Conservation (phyloP, 2,329 filamentous ascomycete genomes). For the Apiospora malaysiana region DNA sequence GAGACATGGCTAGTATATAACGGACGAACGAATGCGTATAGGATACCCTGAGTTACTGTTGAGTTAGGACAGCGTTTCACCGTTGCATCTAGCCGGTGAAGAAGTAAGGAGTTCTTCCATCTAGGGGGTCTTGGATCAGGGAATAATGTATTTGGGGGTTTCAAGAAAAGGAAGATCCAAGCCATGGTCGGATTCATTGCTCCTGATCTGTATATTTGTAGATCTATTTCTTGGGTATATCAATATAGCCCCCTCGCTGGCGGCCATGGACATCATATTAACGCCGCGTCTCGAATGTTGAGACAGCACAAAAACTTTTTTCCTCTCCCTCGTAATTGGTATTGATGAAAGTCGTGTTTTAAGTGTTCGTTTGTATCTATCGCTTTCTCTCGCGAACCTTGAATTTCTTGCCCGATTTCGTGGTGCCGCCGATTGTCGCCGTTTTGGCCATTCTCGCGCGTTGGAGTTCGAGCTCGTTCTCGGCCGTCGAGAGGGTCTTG, state of each 20-base stretch:
- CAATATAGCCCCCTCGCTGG: constrained; percentile 19
- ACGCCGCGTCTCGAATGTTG: constrained; percentile 10
- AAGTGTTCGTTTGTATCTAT: constrained; percentile 38
- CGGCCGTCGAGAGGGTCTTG: constrained; percentile 59
- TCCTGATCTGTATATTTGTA: constrained; percentile 23
- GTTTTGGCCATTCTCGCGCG: constrained; percentile 70
- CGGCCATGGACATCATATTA: not conserved
- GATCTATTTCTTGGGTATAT: constrained; percentile 27
- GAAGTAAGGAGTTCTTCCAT: not conserved
- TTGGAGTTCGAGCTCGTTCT: constrained; percentile 63
- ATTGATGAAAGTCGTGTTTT: not conserved
- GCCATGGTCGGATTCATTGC: not conserved
- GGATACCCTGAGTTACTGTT: constrained; percentile 16
- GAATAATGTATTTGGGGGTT: constrained; percentile 2
- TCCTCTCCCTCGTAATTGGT: constrained; percentile 20
- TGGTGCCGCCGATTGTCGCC: constrained; percentile 63
- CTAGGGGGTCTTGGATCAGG: not conserved
- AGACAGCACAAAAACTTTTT: constrained; percentile 28
- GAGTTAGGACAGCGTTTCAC: not conserved
- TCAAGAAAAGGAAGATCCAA: not conserved
- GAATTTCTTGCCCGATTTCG: constrained; percentile 65
- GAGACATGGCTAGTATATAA: not conserved
- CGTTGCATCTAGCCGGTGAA: not conserved
- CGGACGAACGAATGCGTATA: not conserved
- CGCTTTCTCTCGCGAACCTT: constrained; percentile 68